phyloP scores from a whole-genome alignment of 192 early-diverging fungal genomes.

The Geranomyces variabilis region DNA sequence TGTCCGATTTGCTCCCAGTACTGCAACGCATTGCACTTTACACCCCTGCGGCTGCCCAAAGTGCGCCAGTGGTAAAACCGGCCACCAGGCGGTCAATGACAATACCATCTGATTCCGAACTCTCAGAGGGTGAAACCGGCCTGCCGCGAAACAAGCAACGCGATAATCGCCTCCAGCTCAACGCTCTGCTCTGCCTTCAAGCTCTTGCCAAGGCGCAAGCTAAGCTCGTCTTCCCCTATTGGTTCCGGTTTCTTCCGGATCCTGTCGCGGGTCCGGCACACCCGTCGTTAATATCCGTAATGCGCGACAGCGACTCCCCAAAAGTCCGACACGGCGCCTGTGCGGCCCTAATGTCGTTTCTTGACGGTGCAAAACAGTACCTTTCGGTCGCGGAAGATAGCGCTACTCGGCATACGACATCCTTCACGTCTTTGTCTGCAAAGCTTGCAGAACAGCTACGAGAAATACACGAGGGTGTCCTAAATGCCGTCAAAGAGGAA shows the following conservation, averaged over 20 bases:
- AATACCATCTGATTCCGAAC: conserved; percentile 40
- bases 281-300: conserved; percentile 29
- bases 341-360: conserved; percentile 36
- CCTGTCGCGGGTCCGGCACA: conserved; percentile 15
- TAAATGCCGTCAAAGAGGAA: conserved; percentile 33
- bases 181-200: conserved; percentile 40
- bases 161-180: conserved; percentile 30
- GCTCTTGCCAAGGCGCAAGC: conserved; percentile 40
- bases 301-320: conserved; percentile 27
- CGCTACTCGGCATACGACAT: background rate
- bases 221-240: conserved; percentile 48
- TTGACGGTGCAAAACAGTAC: conserved; percentile 46
- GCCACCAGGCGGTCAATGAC: conserved; percentile 1
- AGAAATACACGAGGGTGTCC: conserved; percentile 34
- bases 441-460: conserved; percentile 43
- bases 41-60: background rate
- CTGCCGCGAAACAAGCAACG: conserved; percentile 14
- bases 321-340: conserved; percentile 35
- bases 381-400: conserved; percentile 44
- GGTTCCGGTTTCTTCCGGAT: conserved; percentile 42
- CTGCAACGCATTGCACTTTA: conserved; percentile 12
- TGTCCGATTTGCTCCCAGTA: conserved; percentile 19
- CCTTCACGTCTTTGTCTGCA: conserved; percentile 48
- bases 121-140: conserved; percentile 32
- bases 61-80: background rate